These are phyloP conservation scores for Atalantia buxifolia DNA, from an alignment of 345 rosid genomes.

Conservation along the genomic window DNA sequence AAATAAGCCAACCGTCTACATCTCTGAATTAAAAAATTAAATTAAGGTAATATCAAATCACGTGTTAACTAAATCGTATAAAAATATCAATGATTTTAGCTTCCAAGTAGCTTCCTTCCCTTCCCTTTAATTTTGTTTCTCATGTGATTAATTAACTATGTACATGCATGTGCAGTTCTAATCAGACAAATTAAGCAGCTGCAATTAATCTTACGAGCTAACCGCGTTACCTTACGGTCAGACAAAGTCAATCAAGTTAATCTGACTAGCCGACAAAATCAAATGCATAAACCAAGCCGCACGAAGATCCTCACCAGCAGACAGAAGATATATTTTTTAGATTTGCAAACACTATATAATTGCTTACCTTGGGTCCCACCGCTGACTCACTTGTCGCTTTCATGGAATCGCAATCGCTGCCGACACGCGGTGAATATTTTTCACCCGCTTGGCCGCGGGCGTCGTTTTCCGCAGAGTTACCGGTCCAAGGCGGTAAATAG, in stretches of 20 bases:
- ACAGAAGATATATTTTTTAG: conserved; percentile 27
- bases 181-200: background rate
- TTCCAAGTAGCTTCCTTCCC: conserved; percentile 18
- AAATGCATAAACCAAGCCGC: background rate
- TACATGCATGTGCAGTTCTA: background rate
- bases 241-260: conserved; percentile 17
- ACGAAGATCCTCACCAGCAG: conserved; percentile 39
- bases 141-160: background rate
- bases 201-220: background rate
- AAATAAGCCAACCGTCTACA: background rate
- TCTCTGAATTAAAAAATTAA: background rate
- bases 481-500: conserved; percentile 48
- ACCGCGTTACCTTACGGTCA: background rate
- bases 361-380: conserved; percentile 57
- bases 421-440: conserved; percentile 45
- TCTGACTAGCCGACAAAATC: conserved; percentile 23
- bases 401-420: conserved; percentile 42
- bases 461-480: conserved; percentile 25
- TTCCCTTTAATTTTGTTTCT: background rate
- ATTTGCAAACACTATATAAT: conserved; percentile 13
- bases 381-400: conserved; percentile 24
- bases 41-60: background rate
- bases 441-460: conserved; percentile 20
- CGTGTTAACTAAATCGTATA: no score
- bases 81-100: no score